These are phyloP conservation scores for Ciborinia camelliae DNA, from an alignment of 2,329 filamentous ascomycete species.

Conservation along the genomic window DNA sequence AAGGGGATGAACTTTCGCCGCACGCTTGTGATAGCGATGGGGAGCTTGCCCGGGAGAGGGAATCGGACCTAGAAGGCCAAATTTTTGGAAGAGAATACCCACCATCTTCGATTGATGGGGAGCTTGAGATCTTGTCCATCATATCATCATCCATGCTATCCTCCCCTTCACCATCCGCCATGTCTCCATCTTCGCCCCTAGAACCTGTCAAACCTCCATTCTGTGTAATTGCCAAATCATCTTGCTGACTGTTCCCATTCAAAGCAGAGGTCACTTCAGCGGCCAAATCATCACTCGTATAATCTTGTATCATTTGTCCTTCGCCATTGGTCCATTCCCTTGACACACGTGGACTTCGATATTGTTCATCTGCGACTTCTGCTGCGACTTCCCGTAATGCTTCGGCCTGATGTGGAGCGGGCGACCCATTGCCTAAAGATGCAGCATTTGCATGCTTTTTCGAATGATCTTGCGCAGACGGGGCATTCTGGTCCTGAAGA, in stretches of 20 bases:
- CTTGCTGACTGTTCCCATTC: slow-evolving; percentile 46
- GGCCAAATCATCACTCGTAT: slow-evolving; percentile 46
- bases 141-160: slow-evolving; percentile 80
- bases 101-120: slow-evolving; percentile 99
- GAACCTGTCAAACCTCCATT: slow-evolving; percentile 53
- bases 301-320: slow-evolving; percentile 31
- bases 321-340: slow-evolving; percentile 46
- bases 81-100: slow-evolving; percentile 51
- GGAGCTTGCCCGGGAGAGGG: slow-evolving; percentile 27
- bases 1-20: slow-evolving; percentile 37
- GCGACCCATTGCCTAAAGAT: slow-evolving; percentile 47
- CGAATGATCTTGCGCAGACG: slow-evolving; percentile 80
- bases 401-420: slow-evolving; percentile 71
- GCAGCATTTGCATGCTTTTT: slow-evolving; percentile 51
- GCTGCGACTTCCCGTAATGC: slow-evolving; percentile 77
- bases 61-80: slow-evolving; percentile 35
- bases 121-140: slow-evolving; percentile 98
- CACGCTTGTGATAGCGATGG: slow-evolving; percentile 36
- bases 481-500: slow-evolving; percentile 77
- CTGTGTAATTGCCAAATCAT: slow-evolving; percentile 57
- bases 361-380: slow-evolving; percentile 70
- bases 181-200: slow-evolving; percentile 56
- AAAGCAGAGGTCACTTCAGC: slow-evolving; percentile 43
- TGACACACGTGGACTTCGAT: slow-evolving; percentile 60
- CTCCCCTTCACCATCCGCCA: slow-evolving; percentile 65